phyloP scores from a whole-genome alignment of 345 rosid genomes.

The Arabis hirsuta region DNA sequence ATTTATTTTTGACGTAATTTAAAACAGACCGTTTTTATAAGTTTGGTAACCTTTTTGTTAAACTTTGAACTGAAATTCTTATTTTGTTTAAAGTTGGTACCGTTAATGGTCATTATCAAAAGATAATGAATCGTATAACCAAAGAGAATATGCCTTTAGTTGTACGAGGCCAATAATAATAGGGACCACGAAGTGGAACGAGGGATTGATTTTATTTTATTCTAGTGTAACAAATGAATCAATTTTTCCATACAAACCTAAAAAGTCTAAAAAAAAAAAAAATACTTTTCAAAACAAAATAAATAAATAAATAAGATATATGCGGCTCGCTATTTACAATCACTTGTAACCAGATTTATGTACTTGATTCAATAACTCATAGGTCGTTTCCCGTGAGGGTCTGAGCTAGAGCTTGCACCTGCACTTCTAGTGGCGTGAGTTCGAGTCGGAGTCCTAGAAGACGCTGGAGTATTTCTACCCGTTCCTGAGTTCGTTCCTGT shows the following conservation, averaged over 20 bases:
- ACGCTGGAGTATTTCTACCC: constrained; percentile 28
- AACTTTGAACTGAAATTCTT: background rate
- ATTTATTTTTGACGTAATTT: too few relatives aligned
- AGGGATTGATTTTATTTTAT: constrained; percentile 4
- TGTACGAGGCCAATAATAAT: background rate
- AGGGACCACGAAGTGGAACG: background rate
- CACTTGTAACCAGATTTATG: constrained; percentile 10
- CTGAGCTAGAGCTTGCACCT: constrained; percentile 41
- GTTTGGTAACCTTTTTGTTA: background rate
- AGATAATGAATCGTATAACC: too few relatives aligned
- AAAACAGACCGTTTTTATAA: too few relatives aligned
- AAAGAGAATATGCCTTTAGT: constrained; percentile 3
- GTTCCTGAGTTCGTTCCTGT: constrained; percentile 36
- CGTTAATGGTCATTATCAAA: constrained; percentile 10
- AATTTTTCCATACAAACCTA: constrained; percentile 12
- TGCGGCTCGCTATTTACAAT: constrained; percentile 37
- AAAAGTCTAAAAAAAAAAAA: too few relatives aligned
- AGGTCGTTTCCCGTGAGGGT: constrained; percentile 59
- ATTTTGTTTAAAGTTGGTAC: too few relatives aligned
- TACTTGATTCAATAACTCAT: constrained; percentile 46
- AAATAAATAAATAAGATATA: background rate
- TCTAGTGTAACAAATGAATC: constrained; percentile 34
- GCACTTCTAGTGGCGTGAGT: constrained; percentile 38
- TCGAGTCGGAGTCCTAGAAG: constrained; percentile 38
- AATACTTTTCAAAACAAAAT: background rate